Evolutionary conservation across 1,139 yeast species (phyloP).

Genomic region (Geotrichum cucujoidarum): DNA sequence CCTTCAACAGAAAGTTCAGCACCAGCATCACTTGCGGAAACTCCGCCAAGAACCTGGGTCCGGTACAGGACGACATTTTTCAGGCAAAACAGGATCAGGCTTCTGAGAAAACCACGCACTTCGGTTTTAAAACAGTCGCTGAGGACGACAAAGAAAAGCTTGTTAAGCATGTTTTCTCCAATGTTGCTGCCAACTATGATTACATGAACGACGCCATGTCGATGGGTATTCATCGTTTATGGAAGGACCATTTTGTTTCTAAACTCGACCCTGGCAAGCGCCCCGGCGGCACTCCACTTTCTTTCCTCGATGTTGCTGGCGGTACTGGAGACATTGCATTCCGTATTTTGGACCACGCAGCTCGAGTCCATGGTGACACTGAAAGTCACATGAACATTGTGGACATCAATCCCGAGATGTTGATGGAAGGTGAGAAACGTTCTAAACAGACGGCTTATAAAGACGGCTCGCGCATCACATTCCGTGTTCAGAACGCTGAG

Average conservation of each 20-base stretch:
- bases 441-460: constrained; percentile 45
- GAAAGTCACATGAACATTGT: constrained; percentile 82
- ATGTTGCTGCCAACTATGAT: constrained; percentile 92
- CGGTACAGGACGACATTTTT: background rate
- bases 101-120: constrained; percentile 61
- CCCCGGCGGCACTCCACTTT: constrained; percentile 79
- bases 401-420: constrained; percentile 95
- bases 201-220: constrained; percentile 98
- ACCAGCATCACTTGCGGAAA: background rate
- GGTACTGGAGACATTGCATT: constrained; percentile 99
- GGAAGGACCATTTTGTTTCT: constrained; percentile 89
- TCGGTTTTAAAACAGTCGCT: constrained; percentile 84
- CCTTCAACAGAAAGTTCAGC: constrained; percentile 2
- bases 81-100: background rate
- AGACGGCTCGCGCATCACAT: constrained; percentile 57
- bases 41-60: constrained; percentile 12
- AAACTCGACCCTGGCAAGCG: constrained; percentile 91
- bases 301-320: constrained; percentile 94
- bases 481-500: constrained; percentile 92
- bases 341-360: constrained; percentile 89
- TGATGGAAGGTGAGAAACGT: constrained; percentile 83
- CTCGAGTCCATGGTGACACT: constrained; percentile 67
- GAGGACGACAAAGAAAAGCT: constrained; percentile 72
- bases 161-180: constrained; percentile 86
- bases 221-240: constrained; percentile 84